Conservation (phyloP, 179 eudicot genomes). For the Silene coronaria region DNA sequence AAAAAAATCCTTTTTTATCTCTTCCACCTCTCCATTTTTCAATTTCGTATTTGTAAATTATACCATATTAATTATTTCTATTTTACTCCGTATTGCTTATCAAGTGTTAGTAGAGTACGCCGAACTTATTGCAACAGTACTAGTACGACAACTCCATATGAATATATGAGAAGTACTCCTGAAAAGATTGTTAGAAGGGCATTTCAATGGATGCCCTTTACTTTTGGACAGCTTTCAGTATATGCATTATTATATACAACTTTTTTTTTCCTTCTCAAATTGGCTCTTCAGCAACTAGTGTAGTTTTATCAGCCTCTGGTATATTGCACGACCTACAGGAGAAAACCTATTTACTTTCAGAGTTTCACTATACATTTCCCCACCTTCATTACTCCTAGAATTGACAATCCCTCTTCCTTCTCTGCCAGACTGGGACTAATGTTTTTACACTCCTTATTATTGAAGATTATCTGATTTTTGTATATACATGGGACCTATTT, state of each 20-base stretch:
- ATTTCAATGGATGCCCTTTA: slow-evolving; percentile 5
- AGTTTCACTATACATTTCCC: slow-evolving; percentile 22
- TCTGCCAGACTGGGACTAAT: not conserved
- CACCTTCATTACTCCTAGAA: slow-evolving; percentile 17
- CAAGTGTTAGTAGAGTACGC: too few relatives aligned
- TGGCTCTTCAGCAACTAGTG: not conserved
- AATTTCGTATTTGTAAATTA: too few relatives aligned
- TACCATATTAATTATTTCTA: too few relatives aligned
- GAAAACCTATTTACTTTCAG: slow-evolving; percentile 20
- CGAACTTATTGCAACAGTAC: not conserved
- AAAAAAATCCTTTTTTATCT: too few relatives aligned
- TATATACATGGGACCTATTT: not conserved
- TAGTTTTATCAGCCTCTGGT: slow-evolving; percentile 8
- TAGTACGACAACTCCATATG: slow-evolving; percentile 8
- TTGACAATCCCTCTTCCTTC: slow-evolving; percentile 16
- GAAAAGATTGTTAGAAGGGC: slow-evolving; percentile 18
- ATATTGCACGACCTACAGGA: slow-evolving; percentile 8
- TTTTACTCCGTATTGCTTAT: too few relatives aligned
- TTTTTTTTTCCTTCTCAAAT: not conserved
- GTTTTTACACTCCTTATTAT: not conserved
- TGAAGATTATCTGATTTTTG: slow-evolving; percentile 10
- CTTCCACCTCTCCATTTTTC: too few relatives aligned
- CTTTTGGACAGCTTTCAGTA: slow-evolving; percentile 13
- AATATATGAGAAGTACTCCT: slow-evolving; percentile 21
- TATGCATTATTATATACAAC: not conserved